Percentiles rank a stretch among this genome's conserved stretches.
Conservation (phyloP, 257 asterid genomes). For the Solanum bulbocastanum region DNA sequence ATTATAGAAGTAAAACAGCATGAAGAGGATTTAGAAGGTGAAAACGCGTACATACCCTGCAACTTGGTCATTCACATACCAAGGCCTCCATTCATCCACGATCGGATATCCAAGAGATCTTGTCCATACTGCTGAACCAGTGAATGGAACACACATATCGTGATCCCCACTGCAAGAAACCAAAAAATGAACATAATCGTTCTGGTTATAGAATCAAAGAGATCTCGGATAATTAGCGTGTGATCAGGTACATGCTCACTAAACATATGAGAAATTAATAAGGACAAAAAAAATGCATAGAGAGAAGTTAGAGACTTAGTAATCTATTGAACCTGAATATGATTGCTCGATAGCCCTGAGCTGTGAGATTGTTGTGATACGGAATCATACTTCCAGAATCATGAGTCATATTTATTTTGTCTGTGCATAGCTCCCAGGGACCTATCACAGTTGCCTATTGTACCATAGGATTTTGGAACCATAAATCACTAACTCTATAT, state of each 20-base stretch:
- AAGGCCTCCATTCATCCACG: slow-evolving; percentile 77
- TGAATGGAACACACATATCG: slow-evolving; percentile 92
- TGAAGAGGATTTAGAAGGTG: background rate
- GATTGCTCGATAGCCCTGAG: slow-evolving; percentile 76
- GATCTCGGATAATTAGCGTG: background rate
- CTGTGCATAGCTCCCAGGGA: slow-evolving; percentile 67
- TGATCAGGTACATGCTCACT: background rate
- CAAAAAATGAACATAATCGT: background rate
- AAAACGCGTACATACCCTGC: slow-evolving; percentile 51
- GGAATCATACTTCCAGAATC: slow-evolving; percentile 94
- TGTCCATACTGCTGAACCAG: slow-evolving; percentile 89
- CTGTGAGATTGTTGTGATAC: slow-evolving; percentile 81
- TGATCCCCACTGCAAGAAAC: slow-evolving; percentile 75
- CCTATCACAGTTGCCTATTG: slow-evolving; percentile 40
- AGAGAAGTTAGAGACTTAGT: background rate
- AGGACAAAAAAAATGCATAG: no score
- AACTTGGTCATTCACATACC: slow-evolving; percentile 62
- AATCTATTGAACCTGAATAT: slow-evolving; percentile 40
- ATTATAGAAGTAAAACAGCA: background rate
- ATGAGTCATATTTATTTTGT: slow-evolving; percentile 22
- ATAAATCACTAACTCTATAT: background rate
- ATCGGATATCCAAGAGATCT: slow-evolving; percentile 68
- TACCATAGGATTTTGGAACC: background rate
- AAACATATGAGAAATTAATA: background rate
- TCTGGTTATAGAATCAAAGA: background rate